Base-by-base conservation (phyloP, 2,329 filamentous ascomycete species). In the Xylariaceae sp. region DNA sequence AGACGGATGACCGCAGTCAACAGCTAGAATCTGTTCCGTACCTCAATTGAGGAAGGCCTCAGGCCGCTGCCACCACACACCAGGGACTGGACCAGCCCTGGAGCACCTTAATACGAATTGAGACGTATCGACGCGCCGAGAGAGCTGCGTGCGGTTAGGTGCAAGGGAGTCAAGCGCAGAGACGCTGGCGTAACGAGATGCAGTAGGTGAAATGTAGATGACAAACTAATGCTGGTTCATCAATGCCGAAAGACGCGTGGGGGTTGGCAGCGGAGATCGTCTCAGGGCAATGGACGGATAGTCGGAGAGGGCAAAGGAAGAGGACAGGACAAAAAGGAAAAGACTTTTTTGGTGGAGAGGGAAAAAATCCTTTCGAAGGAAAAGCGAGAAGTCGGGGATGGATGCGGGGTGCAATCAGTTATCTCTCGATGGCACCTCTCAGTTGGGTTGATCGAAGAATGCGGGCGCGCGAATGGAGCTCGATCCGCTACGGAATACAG, bases 401-500 rank as follows among this genome's bases (percentile, higher is more conserved):
- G 58, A 65, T 70, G 69, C 69, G 69, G 67, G 69, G 67, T 68
- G 66, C 60, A 66, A 68, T 64, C 53, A 62, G 58, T 8, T 9
- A 13, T 51, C 50, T 57, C 55, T 52, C 57, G 53, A 61, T 60
- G 23, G 61, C 57, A 67, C 61, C 60, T 58, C 52, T 60, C 50
- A 54, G 49, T 61, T 57, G 15, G 55, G 55, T 48, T 55, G 51
- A 58, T 58, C 56, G 57, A 41, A 61, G 48, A 53, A 57, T 55
- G 54, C 50, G 49, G 56, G 54, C 34, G 57, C 58, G 56, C 52
- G 34, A 58, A 58, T 55, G 53, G 23, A 44, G 52, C 49, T 61
- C 51, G 52, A 57, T 34, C 51, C 51, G 44, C 30, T 18, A 39
- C 45, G 52, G 54, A 41, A 37, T 18, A 39, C 45, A 54, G 54